A percentile compares a stretch with the other conserved stretches of the same genome.
These are phyloP conservation scores for Ilyonectria destructans DNA, from an alignment of 2,329 filamentous ascomycete genomes.

Conservation along the genomic window DNA sequence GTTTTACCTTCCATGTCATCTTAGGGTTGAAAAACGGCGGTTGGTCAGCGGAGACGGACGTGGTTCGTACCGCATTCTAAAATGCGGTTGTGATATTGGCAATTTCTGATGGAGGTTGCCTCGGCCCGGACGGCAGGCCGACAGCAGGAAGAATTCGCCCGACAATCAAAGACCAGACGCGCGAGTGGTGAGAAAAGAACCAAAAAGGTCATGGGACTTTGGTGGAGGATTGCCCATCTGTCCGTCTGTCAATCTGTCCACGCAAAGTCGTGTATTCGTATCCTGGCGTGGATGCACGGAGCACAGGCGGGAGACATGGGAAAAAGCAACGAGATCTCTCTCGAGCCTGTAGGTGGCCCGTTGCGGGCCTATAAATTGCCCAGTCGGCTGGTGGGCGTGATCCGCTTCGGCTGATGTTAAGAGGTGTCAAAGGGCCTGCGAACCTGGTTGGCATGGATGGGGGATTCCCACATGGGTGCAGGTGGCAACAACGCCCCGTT, in stretches of 20 bases:
- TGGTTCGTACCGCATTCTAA: not conserved
- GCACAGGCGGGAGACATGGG: not conserved
- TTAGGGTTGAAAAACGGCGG: not conserved
- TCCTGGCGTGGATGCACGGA: slow-evolving; percentile 2
- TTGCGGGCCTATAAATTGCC: slow-evolving; percentile 30
- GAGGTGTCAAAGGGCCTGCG: slow-evolving; percentile 7
- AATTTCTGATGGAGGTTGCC: slow-evolving; percentile 14
- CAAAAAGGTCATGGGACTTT: slow-evolving; percentile 16
- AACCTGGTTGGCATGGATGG: slow-evolving; percentile 30
- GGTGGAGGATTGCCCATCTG: slow-evolving; percentile 7
- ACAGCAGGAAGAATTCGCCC: slow-evolving; percentile 10
- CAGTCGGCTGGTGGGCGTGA: slow-evolving; percentile 22
- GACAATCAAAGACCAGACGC: not conserved
- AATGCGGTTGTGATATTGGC: slow-evolving; percentile 7
- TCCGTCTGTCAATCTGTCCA: too few relatives aligned
- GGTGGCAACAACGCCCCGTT: slow-evolving; percentile 8
- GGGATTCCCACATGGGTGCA: slow-evolving; percentile 29
- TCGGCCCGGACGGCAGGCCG: slow-evolving; percentile 24
- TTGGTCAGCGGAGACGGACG: slow-evolving; percentile 15
- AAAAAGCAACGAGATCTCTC: slow-evolving; percentile 35
- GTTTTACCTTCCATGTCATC: not conserved
- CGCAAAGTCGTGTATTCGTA: slow-evolving; percentile 17
- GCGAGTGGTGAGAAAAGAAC: not conserved
- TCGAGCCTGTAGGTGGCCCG: slow-evolving; percentile 32
- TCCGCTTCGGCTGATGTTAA: slow-evolving; percentile 16